Base-by-base conservation (phyloP, 108 stramenopile species). In the Pseudonitzschia delicatissima region DNA sequence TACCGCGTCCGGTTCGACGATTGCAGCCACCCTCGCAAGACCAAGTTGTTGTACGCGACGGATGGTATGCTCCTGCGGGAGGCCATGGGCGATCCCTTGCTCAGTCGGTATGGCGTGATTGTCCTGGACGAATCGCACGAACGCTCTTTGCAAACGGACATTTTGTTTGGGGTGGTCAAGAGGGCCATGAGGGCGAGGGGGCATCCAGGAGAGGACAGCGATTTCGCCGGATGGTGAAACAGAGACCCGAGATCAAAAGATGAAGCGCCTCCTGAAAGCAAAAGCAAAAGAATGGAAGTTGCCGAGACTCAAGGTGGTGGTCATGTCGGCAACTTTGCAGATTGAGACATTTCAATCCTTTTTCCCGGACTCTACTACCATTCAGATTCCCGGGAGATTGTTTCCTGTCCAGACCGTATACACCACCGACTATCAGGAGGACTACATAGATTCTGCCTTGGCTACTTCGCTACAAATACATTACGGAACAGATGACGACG, bases 111-210 rank as follows among this genome's bases (percentile, higher is more conserved):
- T 81, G 77, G 79, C 5, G 74, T 95, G 39, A 57, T 99, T 20
- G 80, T 98, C 8, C 74, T 99, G 48, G 99, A 99, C 68, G 99
- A 99, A 80, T 92, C 96, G 0, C 98, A 99, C 77, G 98, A 99
- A 74, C 84, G 97, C 29, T 91, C 93, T 15, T 63, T 99, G 32
- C 90, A 96, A 62, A 99, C 97, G 27, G 98, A 99, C 71, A 86
- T 99, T 9, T 77, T 99, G 64, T 94, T 96, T 68, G 95, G 94
- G 28, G 86, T 98, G 12, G 84, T 98, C 8, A 78, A 85, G 23
- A 68, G 90, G 27, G 93, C 91, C 33, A 80, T 87, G 82, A 60
- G 77, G 37, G 88, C 88, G 31, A 74, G 93, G 45, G 31, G 55
- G 23, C 53, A 55, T n/a, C n/a, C 18, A 5, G 45, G 18, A n/a